Percentiles rank a stretch among this genome's conserved stretches.
These are phyloP conservation scores for Prunus mira DNA, from an alignment of 306 rosid species.

Conservation along the genomic window DNA sequence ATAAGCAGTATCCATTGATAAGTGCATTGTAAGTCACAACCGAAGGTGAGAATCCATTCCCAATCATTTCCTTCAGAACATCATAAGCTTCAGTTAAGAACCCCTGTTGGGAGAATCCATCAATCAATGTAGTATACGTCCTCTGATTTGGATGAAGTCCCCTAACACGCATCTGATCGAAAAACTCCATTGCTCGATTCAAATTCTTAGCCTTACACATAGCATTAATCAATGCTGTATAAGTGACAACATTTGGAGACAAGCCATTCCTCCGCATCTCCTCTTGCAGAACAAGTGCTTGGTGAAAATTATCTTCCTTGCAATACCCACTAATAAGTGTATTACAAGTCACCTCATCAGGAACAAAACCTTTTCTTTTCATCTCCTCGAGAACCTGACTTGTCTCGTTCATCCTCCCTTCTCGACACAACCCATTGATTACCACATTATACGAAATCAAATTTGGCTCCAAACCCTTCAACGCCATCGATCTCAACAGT, in stretches of 20 bases:
- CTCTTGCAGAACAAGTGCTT: slow-evolving; percentile 47
- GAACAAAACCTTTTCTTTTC: slow-evolving; percentile 49
- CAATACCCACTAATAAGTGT: slow-evolving; percentile 34
- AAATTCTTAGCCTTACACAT: slow-evolving; percentile 84
- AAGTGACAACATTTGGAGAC: slow-evolving; percentile 48
- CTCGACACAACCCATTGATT: slow-evolving; percentile 67
- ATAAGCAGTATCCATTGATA: slow-evolving; percentile 63
- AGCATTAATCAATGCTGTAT: slow-evolving; percentile 62
- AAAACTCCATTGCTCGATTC: slow-evolving; percentile 60
- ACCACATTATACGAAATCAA: slow-evolving; percentile 26
- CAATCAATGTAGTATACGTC: slow-evolving; percentile 78
- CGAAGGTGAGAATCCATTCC: slow-evolving; percentile 68
- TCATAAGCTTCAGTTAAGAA: slow-evolving; percentile 58
- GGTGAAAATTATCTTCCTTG: too few relatives aligned
- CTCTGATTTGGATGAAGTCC: slow-evolving; percentile 75
- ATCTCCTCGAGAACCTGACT: slow-evolving; percentile 56
- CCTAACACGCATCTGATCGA: slow-evolving; percentile 63
- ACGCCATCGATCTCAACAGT: slow-evolving; percentile 49
- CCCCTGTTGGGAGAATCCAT: slow-evolving; percentile 79
- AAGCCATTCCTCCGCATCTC: slow-evolving; percentile 79
- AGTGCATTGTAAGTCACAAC: slow-evolving; percentile 74
- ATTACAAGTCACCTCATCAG: slow-evolving; percentile 73
- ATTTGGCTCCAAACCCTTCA: slow-evolving; percentile 52
- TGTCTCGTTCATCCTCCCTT: slow-evolving; percentile 59
- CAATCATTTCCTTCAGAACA: slow-evolving; percentile 63